These are phyloP conservation scores for Taxillus chinensis DNA, from an alignment of 164 flowering plant genomes.

Conservation along the genomic window DNA sequence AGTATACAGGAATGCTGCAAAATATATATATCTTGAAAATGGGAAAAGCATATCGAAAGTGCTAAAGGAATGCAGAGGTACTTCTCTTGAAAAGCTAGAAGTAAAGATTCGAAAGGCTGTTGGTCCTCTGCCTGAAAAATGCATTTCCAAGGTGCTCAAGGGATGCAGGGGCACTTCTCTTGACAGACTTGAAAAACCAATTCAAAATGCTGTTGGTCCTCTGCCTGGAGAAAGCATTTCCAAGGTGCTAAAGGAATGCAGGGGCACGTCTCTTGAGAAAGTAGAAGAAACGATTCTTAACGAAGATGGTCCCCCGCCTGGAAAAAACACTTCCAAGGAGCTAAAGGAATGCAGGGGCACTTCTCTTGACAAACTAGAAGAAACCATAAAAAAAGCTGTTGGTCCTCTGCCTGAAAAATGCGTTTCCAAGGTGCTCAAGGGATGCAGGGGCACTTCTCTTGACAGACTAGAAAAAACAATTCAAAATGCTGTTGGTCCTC, in stretches of 20 bases:
- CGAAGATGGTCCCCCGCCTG: slow-evolving; percentile 29
- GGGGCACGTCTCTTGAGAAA: slow-evolving; percentile 20
- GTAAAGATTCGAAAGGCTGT: slow-evolving; percentile 29
- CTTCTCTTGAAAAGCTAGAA: slow-evolving; percentile 28
- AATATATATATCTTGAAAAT: slow-evolving; percentile 52
- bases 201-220: slow-evolving; percentile 31
- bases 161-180: slow-evolving; percentile 29
- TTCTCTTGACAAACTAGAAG: too few relatives aligned
- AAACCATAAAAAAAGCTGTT: too few relatives aligned
- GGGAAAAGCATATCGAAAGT: slow-evolving; percentile 46
- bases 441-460: slow-evolving; percentile 27
- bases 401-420: too few relatives aligned
- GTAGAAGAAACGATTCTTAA: slow-evolving; percentile 33
- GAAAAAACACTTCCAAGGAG: slow-evolving; percentile 5
- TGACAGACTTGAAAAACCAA: slow-evolving; percentile 29
- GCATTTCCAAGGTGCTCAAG: slow-evolving; percentile 34
- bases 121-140: slow-evolving; percentile 31
- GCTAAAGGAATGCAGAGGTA: slow-evolving; percentile 30
- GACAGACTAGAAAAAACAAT: slow-evolving; percentile 33
- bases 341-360: too few relatives aligned
- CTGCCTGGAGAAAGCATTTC: slow-evolving; percentile 37
- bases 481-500: slow-evolving; percentile 26
- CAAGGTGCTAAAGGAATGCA: slow-evolving; percentile 38
- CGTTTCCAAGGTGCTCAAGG: slow-evolving; percentile 27
- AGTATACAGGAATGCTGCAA: slow-evolving; percentile 40